These are phyloP conservation scores for Monotropa hypopitys DNA, from an alignment of 179 eudicot genomes.

Conservation along the genomic window DNA sequence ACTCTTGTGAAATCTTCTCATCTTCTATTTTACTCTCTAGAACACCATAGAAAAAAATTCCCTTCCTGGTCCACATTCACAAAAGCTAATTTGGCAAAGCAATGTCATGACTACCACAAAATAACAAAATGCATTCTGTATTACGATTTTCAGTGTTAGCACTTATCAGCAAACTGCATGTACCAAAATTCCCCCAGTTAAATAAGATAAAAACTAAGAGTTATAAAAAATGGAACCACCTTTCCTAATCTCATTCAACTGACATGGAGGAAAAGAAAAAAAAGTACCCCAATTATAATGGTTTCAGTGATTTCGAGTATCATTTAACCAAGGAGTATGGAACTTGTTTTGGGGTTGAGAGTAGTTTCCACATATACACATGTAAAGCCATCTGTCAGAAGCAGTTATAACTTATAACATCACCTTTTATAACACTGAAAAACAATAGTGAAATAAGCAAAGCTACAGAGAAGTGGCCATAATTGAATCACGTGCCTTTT, in stretches of 20 bases:
- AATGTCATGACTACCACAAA: background rate
- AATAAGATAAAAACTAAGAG: too few species aligned
- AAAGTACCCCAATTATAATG: background rate
- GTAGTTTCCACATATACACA: background rate
- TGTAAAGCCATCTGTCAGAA: background rate
- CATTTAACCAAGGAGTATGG: background rate
- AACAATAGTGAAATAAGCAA: background rate
- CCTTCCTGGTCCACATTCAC: background rate
- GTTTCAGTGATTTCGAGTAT: background rate
- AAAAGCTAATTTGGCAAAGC: background rate
- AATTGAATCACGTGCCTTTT: constrained; percentile 36
- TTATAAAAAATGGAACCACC: background rate
- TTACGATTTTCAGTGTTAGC: background rate
- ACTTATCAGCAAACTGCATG: background rate
- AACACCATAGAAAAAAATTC: background rate
- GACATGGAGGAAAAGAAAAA: background rate
- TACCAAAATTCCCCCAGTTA: background rate
- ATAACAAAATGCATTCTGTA: background rate
- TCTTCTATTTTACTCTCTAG: background rate
- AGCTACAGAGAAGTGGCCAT: background rate
- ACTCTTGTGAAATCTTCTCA: background rate
- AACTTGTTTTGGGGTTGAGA: background rate
- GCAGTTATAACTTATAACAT: background rate
- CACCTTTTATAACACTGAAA: background rate
- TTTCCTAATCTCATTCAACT: background rate